Evolutionary conservation across 2,329 filamentous ascomycete genomes (phyloP).

Genomic region (Dactylonectria estremocensis): DNA sequence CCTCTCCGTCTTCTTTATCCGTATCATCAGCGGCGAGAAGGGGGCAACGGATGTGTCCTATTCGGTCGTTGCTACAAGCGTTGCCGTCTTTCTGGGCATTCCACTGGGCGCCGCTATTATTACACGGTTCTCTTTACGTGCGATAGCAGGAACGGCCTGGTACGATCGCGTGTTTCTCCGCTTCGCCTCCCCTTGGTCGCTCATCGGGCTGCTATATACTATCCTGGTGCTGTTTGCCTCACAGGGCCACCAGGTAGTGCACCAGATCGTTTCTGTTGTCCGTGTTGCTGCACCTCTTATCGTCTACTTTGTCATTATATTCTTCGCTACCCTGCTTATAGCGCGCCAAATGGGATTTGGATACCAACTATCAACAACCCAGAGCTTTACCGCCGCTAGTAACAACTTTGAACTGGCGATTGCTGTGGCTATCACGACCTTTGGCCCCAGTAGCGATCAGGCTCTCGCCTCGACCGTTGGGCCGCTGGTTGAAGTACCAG

Average conservation of each 20-base stretch:
- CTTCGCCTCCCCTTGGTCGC: slow-evolving; percentile 79
- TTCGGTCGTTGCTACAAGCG: slow-evolving; percentile 80
- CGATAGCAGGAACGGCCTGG: slow-evolving; percentile 67
- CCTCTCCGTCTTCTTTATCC: slow-evolving; percentile 78
- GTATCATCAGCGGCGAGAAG: slow-evolving; percentile 73
- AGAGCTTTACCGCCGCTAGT: slow-evolving; percentile 91
- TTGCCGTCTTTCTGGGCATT: slow-evolving; percentile 88
- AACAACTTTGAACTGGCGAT: slow-evolving; percentile 97
- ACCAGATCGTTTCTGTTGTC: slow-evolving; percentile 87
- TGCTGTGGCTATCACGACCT: slow-evolving; percentile 87
- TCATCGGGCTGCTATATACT: slow-evolving; percentile 89
- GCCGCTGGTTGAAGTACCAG: slow-evolving; percentile 88
- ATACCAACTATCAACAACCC: slow-evolving; percentile 79
- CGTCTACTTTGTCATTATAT: slow-evolving; percentile 85
- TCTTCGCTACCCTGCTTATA: slow-evolving; percentile 76
- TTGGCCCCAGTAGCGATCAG: slow-evolving; percentile 83
- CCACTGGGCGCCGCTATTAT: slow-evolving; percentile 85
- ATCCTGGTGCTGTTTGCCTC: slow-evolving; percentile 89
- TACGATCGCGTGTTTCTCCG: slow-evolving; percentile 81
- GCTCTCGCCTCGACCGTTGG: slow-evolving; percentile 88
- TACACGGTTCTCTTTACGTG: slow-evolving; percentile 76
- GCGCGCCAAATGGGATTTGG: slow-evolving; percentile 78
- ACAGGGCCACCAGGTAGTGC: slow-evolving; percentile 82
- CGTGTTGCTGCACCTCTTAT: slow-evolving; percentile 85
- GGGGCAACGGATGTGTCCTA: slow-evolving; percentile 66